Conservation (phyloP, 2,329 filamentous ascomycete species). For the Juglanconis juglandina region DNA sequence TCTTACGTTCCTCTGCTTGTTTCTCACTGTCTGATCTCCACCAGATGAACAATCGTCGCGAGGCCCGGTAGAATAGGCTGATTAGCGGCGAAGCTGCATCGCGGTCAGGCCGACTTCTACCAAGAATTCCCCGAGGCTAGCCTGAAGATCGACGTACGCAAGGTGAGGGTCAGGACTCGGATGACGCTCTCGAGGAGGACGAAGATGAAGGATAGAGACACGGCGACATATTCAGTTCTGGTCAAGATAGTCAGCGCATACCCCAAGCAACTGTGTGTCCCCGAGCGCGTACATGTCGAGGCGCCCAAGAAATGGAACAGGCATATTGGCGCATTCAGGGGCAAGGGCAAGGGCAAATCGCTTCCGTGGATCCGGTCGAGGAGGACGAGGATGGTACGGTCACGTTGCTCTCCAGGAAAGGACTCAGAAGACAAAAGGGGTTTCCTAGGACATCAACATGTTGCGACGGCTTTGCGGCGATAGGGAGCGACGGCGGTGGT, state of each 20-base stretch:
- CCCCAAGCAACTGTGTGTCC: background rate
- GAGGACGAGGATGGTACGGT: too few species aligned
- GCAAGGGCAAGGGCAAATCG: background rate
- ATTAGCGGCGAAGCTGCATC: conserved; percentile 71
- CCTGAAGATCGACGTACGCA: conserved; percentile 58
- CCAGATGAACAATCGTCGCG: conserved; percentile 76
- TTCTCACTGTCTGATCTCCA: conserved; percentile 69
- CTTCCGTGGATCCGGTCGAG: too few species aligned
- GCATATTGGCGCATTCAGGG: conserved; percentile 34
- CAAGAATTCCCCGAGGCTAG: too few species aligned
- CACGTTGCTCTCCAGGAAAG: too few species aligned
- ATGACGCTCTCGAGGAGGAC: conserved; percentile 80
- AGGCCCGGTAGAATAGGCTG: conserved; percentile 75
- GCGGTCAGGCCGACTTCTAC: background rate
- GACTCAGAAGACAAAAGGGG: too few species aligned
- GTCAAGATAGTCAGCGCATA: background rate
- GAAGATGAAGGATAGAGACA: conserved; percentile 78
- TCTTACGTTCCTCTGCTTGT: conserved; percentile 64
- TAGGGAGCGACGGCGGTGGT: too few species aligned
- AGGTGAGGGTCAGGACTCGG: conserved; percentile 78
- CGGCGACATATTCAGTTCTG: conserved; percentile 82
- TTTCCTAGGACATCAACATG: too few species aligned
- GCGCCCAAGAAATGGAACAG: conserved; percentile 51
- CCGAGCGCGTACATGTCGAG: conserved; percentile 43
- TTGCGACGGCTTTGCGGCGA: too few species aligned